Base-by-base conservation (phyloP, 1,139 yeast genomes). In the Arxiozyma telluris region DNA sequence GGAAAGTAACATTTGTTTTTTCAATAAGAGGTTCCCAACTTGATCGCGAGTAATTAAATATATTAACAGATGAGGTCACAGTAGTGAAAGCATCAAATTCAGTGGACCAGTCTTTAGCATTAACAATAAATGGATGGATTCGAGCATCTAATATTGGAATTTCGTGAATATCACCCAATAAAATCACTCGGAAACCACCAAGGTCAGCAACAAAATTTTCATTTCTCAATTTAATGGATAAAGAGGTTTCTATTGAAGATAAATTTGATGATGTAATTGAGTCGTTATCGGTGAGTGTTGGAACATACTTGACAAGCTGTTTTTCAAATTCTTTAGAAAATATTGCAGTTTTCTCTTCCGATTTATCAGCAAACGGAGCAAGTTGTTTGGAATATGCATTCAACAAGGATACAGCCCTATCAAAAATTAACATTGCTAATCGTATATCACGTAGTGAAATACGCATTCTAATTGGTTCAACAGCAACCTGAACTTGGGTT, bases 1-100 rank as follows among this genome's bases (percentile, higher is more conserved):
- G 90, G 20, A 90, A 69, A 0, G 90, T 83, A 53, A 93, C 74
- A 12, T 91, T 86, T 88, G 96, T 87, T 0, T 93, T 84, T 63
- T 94, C 98, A 50, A 93, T 69, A 49, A 94, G 73, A 0, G 98
- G 98, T 63, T 94, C 98, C 99, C 99, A 94, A 0, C 94, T 82
- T 0, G 98, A 90, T 60, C 89, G 82, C 0, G 97, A 81, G 66
- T 91, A 91, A 67, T 93, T 93, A 74, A 86, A 93, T 25, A 91
- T 82, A 67, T 91, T 93, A 15, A 87, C 79, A 59, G 75, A 82
- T 0, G 90, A 79, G 60, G 83, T 88, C 38, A 91, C 71, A 38
- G 81, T 81, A 0, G 86, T 76, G 58, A 84, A 86, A 0, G 91
- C 88, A 61, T 81, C 83, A 54, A 88, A 71, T 60, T 89, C 94